Base-by-base conservation (phyloP, 495 filamentous ascomycete genomes). In the Hyaloscypha hepaticicola region DNA sequence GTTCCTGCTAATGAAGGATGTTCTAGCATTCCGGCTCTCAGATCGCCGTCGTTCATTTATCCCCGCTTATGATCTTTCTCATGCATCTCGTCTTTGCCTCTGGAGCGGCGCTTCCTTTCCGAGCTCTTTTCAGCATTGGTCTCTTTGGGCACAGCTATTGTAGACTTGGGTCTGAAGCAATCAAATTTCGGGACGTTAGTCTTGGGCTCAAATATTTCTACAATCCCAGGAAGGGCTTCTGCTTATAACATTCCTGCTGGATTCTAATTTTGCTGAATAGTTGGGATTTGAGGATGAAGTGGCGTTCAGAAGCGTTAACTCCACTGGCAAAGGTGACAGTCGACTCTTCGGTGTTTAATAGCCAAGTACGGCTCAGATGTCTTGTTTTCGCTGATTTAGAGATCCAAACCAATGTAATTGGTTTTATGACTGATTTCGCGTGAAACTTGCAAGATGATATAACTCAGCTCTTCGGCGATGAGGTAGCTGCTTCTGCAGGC, bases 101-200 rank as follows among this genome's bases (percentile, higher is more conserved):
- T 28, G 11, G 27, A 5, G n/a, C 14, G 21, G 12, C 56, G 29
- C 12, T 48, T n/a, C 21, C 21, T 49, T 21, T 60, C 7, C 12
- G 33, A 14, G 16, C 34, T 29, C 38, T 25, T 55, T n/a, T 49
- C 61, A 11, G 31, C 26, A 22, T 63, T 50, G 33, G 50, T 12
- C 22, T 56, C 26, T 41, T 64, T 41, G 19, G 60, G 16, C 34
- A 72, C 62, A 65, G 73, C 57, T 16, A 70, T 56, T 50, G 75
- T 63, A 60, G 72, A 62, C 53, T 82, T 83, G 38, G 83, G 80
- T 65, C 82, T 87, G 80, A 90, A 91, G 65, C 87, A 90, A 50
- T 78, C 79, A 67, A 91, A 91, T 50, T 83, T 89, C 31, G 88
- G 88, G 60, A 88, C 77, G 21, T 77, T 60, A 26, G 71, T 74